A percentile compares a stretch with the other conserved stretches of the same genome.
These are phyloP conservation scores for Saturnispora halmiae DNA, from an alignment of 805 yeast genomes.

Conservation along the genomic window DNA sequence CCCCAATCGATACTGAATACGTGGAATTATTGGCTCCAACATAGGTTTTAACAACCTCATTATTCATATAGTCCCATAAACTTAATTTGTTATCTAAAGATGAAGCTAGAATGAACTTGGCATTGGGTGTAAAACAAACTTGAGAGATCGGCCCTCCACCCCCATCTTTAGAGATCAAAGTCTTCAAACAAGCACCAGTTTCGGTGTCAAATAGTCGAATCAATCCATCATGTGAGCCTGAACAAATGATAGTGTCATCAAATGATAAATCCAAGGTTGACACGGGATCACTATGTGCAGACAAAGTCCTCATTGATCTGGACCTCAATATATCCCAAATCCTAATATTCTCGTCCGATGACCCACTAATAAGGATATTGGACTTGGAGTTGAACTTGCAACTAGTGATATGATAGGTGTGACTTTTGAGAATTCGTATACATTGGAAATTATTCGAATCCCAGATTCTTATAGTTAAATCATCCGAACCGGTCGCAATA, in stretches of 20 bases:
- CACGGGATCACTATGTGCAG: slow-evolving; percentile 91
- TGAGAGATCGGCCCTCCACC: slow-evolving; percentile 65
- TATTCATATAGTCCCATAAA: slow-evolving; percentile 81
- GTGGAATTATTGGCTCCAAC: slow-evolving; percentile 31
- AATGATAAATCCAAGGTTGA: slow-evolving; percentile 63
- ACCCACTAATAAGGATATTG: slow-evolving; percentile 68
- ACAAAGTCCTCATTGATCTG: slow-evolving; percentile 60
- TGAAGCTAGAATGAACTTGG: slow-evolving; percentile 66
- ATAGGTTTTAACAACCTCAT: slow-evolving; percentile 66
- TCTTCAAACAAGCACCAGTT: slow-evolving; percentile 86
- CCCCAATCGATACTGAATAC: slow-evolving; percentile 44
- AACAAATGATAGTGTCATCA: slow-evolving; percentile 73
- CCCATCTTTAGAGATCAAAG: slow-evolving; percentile 74
- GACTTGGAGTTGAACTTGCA: slow-evolving; percentile 66
- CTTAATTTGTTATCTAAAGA: slow-evolving; percentile 72
- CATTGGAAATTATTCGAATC: slow-evolving; percentile 43
- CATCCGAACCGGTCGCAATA: slow-evolving; percentile 82
- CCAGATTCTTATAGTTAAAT: slow-evolving; percentile 71
- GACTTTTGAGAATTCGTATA: slow-evolving; percentile 53
- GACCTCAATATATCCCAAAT: slow-evolving; percentile 82
- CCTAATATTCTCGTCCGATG: slow-evolving; percentile 84
- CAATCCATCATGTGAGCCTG: slow-evolving; percentile 87
- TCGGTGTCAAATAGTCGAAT: slow-evolving; percentile 80
- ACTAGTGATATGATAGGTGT: slow-evolving; percentile 77
- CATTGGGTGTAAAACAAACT: slow-evolving; percentile 71